Conservation (phyloP, 371 early-diverging fungal species). For the Syncephalastrum sp. region DNA sequence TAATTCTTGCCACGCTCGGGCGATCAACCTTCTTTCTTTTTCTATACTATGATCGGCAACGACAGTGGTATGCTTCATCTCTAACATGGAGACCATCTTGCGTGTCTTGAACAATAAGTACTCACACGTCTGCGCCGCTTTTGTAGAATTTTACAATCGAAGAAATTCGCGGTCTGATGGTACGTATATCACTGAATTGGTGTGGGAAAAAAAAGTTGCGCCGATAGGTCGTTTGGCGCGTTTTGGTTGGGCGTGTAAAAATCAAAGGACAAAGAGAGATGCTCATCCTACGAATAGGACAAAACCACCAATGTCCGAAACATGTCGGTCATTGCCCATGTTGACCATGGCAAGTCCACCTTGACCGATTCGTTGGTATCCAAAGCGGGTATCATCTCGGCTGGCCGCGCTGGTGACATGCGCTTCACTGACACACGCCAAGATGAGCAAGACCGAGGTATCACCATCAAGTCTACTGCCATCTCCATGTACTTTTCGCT, state of each 20-base stretch:
- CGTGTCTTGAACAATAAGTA: no score
- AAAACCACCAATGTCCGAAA: conserved; percentile 91
- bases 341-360: conserved; percentile 96
- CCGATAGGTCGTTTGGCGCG: conserved; percentile 1
- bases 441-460: conserved; percentile 99
- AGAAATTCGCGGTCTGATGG: conserved; percentile 50
- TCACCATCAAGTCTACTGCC: conserved; percentile 99
- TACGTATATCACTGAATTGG: conserved; percentile 22
- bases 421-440: conserved; percentile 98
- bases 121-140: background rate
- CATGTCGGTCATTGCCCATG: conserved; percentile 99
- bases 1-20: no score
- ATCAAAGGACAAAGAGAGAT: no score
- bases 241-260: conserved; percentile 16
- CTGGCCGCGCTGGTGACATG: conserved; percentile 93
- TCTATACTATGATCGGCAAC: no score
- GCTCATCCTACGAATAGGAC: conserved; percentile 11
- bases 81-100: no score
- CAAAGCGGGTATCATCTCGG: conserved; percentile 97
- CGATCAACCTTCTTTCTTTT: no score
- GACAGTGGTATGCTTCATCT: no score
- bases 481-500: conserved; percentile 98
- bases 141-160: conserved; percentile 38
- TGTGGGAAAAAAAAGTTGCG: background rate
- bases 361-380: conserved; percentile 96